Base-by-base conservation (phyloP, 1,284 basidiomycete species). In the Boletus semigastroideus region DNA sequence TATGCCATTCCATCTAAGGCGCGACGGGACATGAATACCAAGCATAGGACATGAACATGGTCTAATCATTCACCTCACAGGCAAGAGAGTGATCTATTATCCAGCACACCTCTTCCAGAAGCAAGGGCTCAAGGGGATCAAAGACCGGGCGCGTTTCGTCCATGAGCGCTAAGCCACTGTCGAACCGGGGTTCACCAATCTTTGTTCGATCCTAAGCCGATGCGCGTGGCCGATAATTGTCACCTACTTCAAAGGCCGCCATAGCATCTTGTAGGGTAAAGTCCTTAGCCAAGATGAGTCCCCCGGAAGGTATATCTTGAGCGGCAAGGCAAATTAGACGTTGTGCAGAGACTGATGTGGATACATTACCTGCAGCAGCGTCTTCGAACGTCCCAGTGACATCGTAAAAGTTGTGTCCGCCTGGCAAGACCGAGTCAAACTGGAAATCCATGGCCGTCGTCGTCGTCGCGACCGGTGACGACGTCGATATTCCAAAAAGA, bases 131-230 rank as follows among this genome's bases (percentile, higher is more conserved):
- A 30, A 82, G 67, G 0, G 90, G 83, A 59, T 94, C 76, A 62
- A 95, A 96, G 4, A 71, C 66, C 0, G 72, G 73, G 17, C 68
- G 63, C 13, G 67, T 63, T 28, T 77, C 74, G 38, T 74, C 75
- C 54, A 77, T 75, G 25, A 74, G 66, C 3, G 81, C 76, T 56
- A 90, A 75, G 6, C 94, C 93, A 53, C 84, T 91, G 70, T 98
- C 94, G 69, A 96, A 86, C 14, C 90, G 83, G 12, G 90, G 86
- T 68, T 96, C 92, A 51, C 92, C 91, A 53, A 96, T 93, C 91
- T 94, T 56, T 45, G 42, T 49, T 27, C 42, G 46, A 51, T 45
- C 14, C 54, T 59, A 42, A 61, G 47, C 52, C 19, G 44, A 57
- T 22, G 39, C n/a, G 49, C 16, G 50, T 22, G 46, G 36, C 31